Evolutionary conservation across 164 flowering plant genomes (phyloP).

Genomic region (Warburgia ugandensis): DNA sequence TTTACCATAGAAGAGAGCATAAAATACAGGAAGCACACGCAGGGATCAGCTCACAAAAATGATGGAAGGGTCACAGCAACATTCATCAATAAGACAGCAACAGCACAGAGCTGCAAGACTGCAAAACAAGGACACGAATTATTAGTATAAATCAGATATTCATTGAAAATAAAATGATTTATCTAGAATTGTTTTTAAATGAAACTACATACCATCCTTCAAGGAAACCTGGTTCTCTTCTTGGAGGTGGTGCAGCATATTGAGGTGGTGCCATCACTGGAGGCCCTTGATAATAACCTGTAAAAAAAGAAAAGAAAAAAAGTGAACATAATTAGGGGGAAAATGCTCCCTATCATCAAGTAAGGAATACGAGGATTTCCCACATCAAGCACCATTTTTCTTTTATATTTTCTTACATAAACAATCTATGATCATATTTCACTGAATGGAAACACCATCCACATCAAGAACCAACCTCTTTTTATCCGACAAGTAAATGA

Average conservation of each 20-base stretch:
- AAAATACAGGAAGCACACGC: no score
- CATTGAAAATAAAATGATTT: background rate
- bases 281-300: constrained; percentile 71
- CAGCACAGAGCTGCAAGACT: constrained; percentile 78
- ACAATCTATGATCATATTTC: no score
- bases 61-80: constrained; percentile 71
- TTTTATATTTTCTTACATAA: no score
- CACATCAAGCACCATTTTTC: no score
- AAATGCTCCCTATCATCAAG: no score
- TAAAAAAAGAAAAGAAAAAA: background rate
- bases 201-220: constrained; percentile 43
- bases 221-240: constrained; percentile 43
- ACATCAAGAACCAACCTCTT: no score
- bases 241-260: constrained; percentile 43
- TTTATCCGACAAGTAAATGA: no score
- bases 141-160: background rate
- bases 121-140: constrained; percentile 10
- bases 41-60: constrained; percentile 29
- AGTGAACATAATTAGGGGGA: no score
- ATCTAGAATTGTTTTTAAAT: background rate
- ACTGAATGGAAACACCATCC: no score
- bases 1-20: no score
- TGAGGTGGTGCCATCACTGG: constrained; percentile 78
- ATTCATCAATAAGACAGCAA: constrained; percentile 69
- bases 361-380: no score